These are phyloP conservation scores for Physcomitrium patens DNA, from an alignment of 225 moss, liverwort and hornwort species.

Conservation along the genomic window DNA sequence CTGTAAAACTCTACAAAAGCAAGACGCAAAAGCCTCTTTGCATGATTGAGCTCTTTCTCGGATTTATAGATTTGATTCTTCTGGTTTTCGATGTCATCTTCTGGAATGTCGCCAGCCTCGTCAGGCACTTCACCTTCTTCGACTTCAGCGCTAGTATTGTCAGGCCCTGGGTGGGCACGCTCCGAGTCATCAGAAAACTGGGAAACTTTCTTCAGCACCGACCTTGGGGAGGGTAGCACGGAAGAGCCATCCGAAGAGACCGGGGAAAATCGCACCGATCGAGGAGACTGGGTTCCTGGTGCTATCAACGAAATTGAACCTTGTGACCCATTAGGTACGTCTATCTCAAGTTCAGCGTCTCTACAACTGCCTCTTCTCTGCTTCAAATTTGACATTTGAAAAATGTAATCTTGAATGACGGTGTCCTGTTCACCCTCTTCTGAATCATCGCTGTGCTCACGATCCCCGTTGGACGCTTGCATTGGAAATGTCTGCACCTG, in stretches of 20 bases:
- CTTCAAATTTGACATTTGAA: constrained; percentile 18
- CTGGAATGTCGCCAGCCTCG: constrained; percentile 8
- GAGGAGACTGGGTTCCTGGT: not conserved
- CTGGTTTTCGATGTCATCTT: constrained; percentile 15
- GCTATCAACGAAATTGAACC: not conserved
- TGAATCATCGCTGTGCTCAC: not conserved
- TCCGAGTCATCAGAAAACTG: not conserved
- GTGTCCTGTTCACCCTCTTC: constrained; percentile 9
- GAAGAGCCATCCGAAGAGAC: not conserved
- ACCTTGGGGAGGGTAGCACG: not conserved
- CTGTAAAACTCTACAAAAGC: constrained; percentile 73
- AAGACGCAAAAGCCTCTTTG: constrained; percentile 54
- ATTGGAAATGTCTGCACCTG: constrained; percentile 7
- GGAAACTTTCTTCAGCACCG: constrained; percentile 17
- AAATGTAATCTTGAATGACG: constrained; percentile 26
- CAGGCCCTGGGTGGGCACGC: too few species aligned
- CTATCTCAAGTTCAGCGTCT: not conserved
- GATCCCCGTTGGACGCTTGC: not conserved
- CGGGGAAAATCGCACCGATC: not conserved
- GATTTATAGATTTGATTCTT: not conserved
- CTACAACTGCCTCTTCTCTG: not conserved
- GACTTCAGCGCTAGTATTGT: too few species aligned
- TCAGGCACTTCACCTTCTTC: not conserved
- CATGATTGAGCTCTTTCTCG: constrained; percentile 37
- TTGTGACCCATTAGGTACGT: not conserved